Evolutionary conservation across 345 rosid species (phyloP).

Genomic region (Kernera saxatilis): DNA sequence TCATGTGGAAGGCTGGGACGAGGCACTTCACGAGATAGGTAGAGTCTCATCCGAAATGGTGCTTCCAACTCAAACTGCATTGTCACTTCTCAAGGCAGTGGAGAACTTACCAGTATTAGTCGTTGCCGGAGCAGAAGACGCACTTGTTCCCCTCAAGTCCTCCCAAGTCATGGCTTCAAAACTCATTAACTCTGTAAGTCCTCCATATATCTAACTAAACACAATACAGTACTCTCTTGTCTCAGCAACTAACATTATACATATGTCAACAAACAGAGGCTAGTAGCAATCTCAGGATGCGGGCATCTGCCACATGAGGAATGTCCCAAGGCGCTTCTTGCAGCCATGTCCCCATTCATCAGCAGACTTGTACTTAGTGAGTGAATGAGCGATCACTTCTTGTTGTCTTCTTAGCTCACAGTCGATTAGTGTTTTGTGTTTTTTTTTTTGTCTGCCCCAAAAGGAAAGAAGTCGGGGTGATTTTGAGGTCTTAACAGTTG

Average conservation of each 20-base stretch:
- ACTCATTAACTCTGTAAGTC: slow-evolving; percentile 88
- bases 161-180: slow-evolving; percentile 84
- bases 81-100: slow-evolving; percentile 54
- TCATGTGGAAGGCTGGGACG: slow-evolving; percentile 91
- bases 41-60: slow-evolving; percentile 77
- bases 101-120: slow-evolving; percentile 71
- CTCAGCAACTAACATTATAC: not conserved
- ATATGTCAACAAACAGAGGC: slow-evolving; percentile 53
- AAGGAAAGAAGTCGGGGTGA: slow-evolving; percentile 23
- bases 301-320: slow-evolving; percentile 99
- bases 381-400: slow-evolving; percentile 36
- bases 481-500: slow-evolving; percentile 9
- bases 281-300: slow-evolving; percentile 90
- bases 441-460: slow-evolving; percentile 6
- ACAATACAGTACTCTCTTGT: not conserved
- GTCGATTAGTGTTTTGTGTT: slow-evolving; percentile 16
- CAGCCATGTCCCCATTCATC: slow-evolving; percentile 76
- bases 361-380: slow-evolving; percentile 49
- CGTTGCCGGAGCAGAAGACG: slow-evolving; percentile 84
- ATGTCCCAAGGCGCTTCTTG: slow-evolving; percentile 88
- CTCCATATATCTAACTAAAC: not conserved
- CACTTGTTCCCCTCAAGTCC: slow-evolving; percentile 72
- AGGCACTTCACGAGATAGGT: slow-evolving; percentile 91
- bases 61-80: slow-evolving; percentile 55
- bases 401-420: slow-evolving; percentile 29